A percentile compares a stretch with the other conserved stretches of the same genome.
phyloP scores from a whole-genome alignment of 2,329 filamentous ascomycete genomes.

The Hymenoscyphus repandus region DNA sequence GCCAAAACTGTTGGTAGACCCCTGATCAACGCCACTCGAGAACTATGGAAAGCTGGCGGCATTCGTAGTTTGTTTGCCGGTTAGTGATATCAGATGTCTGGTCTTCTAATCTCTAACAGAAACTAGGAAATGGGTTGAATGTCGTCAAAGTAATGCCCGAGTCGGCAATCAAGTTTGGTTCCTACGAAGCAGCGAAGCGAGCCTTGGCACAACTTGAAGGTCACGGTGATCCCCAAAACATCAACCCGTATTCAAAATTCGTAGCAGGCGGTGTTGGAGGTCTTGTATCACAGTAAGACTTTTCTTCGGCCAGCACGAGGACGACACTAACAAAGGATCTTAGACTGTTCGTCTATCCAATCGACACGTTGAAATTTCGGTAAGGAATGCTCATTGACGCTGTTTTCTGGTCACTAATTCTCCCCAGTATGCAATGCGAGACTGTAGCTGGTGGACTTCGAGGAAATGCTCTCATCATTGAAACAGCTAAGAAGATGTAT shows the following conservation, averaged over 20 bases:
- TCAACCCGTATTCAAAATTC: constrained; percentile 83
- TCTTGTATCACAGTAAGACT: constrained; percentile 79
- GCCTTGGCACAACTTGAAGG: constrained; percentile 82
- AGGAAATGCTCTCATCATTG: constrained; percentile 75
- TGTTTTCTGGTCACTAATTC: constrained; percentile 11
- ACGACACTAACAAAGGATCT: constrained; percentile 8
- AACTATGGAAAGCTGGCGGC: constrained; percentile 81
- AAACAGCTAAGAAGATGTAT: constrained; percentile 85
- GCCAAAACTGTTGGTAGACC: constrained; percentile 63
- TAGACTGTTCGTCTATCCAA: constrained; percentile 77
- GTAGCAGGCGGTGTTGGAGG: constrained; percentile 85
- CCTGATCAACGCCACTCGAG: constrained; percentile 66
- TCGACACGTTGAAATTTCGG: constrained; percentile 53
- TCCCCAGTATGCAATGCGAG: constrained; percentile 73
- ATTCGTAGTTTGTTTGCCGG: constrained; percentile 88
- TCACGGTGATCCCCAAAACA: constrained; percentile 72
- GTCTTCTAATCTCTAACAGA: constrained; percentile 11
- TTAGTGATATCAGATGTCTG: constrained; percentile 40
- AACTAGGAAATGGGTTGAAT: constrained; percentile 84
- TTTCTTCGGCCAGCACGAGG: background rate
- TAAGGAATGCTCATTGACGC: constrained; percentile 10
- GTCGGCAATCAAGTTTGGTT: constrained; percentile 96
- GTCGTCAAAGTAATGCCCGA: constrained; percentile 98
- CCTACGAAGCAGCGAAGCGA: constrained; percentile 92
- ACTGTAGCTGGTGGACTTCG: constrained; percentile 79